Evolutionary conservation across 352 stramenopile genomes (phyloP).

Genomic region (Phytophthora sojae): DNA sequence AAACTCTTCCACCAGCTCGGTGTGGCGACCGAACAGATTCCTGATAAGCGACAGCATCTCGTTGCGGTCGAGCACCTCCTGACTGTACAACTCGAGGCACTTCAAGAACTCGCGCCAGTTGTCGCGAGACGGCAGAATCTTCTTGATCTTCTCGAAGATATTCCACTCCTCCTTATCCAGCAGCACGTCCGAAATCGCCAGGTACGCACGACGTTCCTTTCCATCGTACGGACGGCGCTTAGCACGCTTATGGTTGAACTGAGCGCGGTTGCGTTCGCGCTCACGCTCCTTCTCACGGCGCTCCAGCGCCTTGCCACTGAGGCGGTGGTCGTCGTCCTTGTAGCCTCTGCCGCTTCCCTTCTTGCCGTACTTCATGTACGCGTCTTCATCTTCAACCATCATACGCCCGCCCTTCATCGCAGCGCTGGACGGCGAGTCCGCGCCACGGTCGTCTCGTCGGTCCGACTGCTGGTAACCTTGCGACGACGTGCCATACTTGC

Average conservation of each 20-base stretch:
- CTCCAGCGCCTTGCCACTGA: conserved; percentile 67
- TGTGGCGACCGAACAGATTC: conserved; percentile 90
- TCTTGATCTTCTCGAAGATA: conserved; percentile 97
- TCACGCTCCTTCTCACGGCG: conserved; percentile 82
- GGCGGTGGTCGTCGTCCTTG: conserved; percentile 60
- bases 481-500: conserved; percentile 47
- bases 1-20: conserved; percentile 85
- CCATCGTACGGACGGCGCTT: conserved; percentile 77
- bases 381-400: conserved; percentile 54
- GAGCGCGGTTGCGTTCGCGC: conserved; percentile 75
- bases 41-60: conserved; percentile 90
- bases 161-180: conserved; percentile 89
- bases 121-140: conserved; percentile 92
- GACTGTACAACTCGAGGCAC: conserved; percentile 97
- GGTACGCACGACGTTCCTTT: conserved; percentile 76
- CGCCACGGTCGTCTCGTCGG: conserved; percentile 53
- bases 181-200: conserved; percentile 80
- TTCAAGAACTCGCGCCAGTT: conserved; percentile 99
- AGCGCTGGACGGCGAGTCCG: conserved; percentile 64
- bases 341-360: conserved; percentile 55
- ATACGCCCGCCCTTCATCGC: conserved; percentile 58
- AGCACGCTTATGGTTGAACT: conserved; percentile 76
- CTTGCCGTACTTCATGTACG: conserved; percentile 52
- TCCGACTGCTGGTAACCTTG: conserved; percentile 49
- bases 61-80: conserved; percentile 95